Evolutionary conservation across 257 asterid genomes (phyloP).

Genomic region (Parsonsia alboflavescens): DNA sequence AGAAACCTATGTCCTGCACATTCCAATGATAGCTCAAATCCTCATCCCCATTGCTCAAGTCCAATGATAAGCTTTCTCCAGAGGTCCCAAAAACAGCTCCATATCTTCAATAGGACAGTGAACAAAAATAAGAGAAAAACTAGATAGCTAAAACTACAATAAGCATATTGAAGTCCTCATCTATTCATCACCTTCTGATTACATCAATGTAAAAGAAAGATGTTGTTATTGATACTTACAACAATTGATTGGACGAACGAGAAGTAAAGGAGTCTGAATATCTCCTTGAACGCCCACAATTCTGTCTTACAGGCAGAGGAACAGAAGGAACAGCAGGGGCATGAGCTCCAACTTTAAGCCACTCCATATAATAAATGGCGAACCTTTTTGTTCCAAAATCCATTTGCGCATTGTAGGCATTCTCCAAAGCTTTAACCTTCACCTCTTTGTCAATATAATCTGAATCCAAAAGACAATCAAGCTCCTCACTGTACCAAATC

Average conservation of each 20-base stretch:
- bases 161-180: not conserved
- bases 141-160: not conserved
- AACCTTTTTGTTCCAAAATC: slow-evolving; percentile 59
- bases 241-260: slow-evolving; percentile 35
- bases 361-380: slow-evolving; percentile 63
- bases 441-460: slow-evolving; percentile 30
- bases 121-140: not conserved
- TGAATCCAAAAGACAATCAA: slow-evolving; percentile 34
- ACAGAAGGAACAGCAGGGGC: slow-evolving; percentile 64
- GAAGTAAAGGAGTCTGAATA: slow-evolving; percentile 46
- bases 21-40: slow-evolving; percentile 28
- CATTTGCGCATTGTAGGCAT: slow-evolving; percentile 46
- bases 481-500: slow-evolving; percentile 65
- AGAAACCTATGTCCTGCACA: slow-evolving; percentile 29
- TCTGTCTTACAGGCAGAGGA: slow-evolving; percentile 47
- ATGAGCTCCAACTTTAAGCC: slow-evolving; percentile 69
- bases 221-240: slow-evolving; percentile 41
- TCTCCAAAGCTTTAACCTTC: slow-evolving; percentile 38
- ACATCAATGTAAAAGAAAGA: not conserved
- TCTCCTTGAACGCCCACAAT: slow-evolving; percentile 37
- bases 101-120: slow-evolving; percentile 33
- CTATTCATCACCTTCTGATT: not conserved
- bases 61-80: slow-evolving; percentile 36
- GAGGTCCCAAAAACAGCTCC: slow-evolving; percentile 55
- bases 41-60: slow-evolving; percentile 23